Conservation (phyloP, 352 stramenopile species). For the Phytopythium litorale region DNA sequence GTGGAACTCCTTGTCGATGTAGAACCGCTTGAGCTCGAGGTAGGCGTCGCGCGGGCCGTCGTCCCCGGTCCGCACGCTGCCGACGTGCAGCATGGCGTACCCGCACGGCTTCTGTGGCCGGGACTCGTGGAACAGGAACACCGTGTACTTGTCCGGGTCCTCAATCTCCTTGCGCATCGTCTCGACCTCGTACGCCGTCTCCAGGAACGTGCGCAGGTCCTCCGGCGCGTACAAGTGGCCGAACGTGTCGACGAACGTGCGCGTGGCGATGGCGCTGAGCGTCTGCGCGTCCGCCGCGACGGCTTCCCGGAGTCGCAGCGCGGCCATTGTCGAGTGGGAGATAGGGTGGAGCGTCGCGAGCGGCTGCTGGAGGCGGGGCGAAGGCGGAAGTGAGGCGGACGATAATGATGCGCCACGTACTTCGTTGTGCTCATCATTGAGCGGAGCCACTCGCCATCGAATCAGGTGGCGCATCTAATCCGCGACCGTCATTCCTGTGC, state of each 20-base stretch:
- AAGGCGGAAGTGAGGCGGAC: no score
- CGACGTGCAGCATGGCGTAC: constrained; percentile 21
- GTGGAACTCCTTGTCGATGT: constrained; percentile 25
- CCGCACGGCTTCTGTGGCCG: constrained; percentile 9
- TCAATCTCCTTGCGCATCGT: constrained; percentile 19
- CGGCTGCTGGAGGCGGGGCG: no score
- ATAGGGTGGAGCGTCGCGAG: no score
- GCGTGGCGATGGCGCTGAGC: constrained; percentile 19
- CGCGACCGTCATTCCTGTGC: no score
- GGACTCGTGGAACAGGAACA: constrained; percentile 16
- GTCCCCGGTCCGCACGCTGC: constrained; percentile 21
- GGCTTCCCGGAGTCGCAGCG: constrained; percentile 12
- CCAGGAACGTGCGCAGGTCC: constrained; percentile 16
- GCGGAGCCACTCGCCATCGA: no score
- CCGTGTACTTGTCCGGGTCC: constrained; percentile 21
- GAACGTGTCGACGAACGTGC: constrained; percentile 29
- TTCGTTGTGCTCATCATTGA: no score
- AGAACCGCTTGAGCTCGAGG: constrained; percentile 28
- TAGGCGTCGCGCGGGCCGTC: constrained; percentile 14
- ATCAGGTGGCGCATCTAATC: no score
- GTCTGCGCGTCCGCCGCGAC: constrained; percentile 11
- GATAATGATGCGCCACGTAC: no score
- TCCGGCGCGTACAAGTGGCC: constrained; percentile 19
- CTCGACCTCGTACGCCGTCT: constrained; percentile 11
- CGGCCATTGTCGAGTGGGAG: neutral